Conservation (phyloP, 208 protist genomes). For the Trypanosoma theileri region DNA sequence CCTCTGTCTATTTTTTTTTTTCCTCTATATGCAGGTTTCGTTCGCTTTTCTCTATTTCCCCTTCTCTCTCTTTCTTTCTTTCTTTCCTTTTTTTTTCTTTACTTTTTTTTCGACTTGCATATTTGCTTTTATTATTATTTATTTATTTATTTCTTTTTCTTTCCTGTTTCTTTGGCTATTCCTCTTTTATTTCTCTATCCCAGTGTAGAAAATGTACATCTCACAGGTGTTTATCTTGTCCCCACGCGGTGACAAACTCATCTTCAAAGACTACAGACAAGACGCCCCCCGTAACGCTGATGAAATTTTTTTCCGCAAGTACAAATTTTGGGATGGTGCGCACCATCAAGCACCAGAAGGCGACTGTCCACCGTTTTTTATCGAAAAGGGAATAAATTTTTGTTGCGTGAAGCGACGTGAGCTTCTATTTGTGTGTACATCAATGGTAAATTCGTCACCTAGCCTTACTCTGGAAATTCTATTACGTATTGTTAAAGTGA, state of each 20-base stretch:
- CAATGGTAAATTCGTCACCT: conserved; percentile 68
- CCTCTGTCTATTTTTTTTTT: conserved; percentile 10
- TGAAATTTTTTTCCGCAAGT: conserved; percentile 88
- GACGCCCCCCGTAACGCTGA: conserved; percentile 57
- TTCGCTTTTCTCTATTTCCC: neutral
- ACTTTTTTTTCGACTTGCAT: neutral
- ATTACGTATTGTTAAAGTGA: conserved; percentile 55
- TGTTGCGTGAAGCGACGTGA: conserved; percentile 62
- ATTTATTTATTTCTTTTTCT: neutral
- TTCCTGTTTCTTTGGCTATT: neutral
- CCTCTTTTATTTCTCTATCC: conserved; percentile 18
- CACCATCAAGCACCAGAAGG: conserved; percentile 40
- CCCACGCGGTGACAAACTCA: conserved; percentile 74
- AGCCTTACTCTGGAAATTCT: conserved; percentile 78
- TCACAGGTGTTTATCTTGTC: conserved; percentile 90
- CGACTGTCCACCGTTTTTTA: conserved; percentile 61
- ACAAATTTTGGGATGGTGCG: conserved; percentile 59
- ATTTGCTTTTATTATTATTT: too few relatives aligned
- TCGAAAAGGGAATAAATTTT: conserved; percentile 82
- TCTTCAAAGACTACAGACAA: conserved; percentile 83
- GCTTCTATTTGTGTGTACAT: conserved; percentile 86
- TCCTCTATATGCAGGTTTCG: neutral
- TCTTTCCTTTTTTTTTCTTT: neutral
- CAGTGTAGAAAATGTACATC: conserved; percentile 29
- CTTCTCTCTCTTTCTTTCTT: neutral